Percentiles rank a stretch among this genome's conserved stretches.
Evolutionary conservation across 257 asterid species (phyloP).

Genomic region (Mitragyna speciosa): DNA sequence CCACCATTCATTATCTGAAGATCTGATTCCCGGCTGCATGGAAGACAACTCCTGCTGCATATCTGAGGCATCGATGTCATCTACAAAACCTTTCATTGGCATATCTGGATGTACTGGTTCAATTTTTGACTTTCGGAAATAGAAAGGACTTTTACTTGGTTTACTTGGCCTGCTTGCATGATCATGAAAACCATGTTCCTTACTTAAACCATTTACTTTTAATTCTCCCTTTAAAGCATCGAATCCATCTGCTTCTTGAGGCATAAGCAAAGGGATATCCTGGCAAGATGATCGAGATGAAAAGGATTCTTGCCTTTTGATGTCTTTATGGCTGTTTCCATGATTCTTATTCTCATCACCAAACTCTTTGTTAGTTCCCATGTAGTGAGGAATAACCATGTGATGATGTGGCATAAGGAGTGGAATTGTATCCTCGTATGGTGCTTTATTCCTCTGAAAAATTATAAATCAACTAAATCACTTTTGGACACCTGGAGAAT

Average conservation of each 20-base stretch:
- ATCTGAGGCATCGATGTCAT: slow-evolving; percentile 49
- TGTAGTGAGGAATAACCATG: slow-evolving; percentile 97
- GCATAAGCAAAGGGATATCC: slow-evolving; percentile 90
- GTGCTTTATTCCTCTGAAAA: slow-evolving; percentile 88
- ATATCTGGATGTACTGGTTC: slow-evolving; percentile 63
- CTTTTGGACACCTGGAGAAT: background rate
- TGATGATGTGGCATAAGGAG: slow-evolving; percentile 95
- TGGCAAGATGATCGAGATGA: slow-evolving; percentile 68
- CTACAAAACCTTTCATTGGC: slow-evolving; percentile 93
- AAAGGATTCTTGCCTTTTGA: slow-evolving; percentile 54
- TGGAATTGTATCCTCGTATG: slow-evolving; percentile 80
- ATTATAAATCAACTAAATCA: slow-evolving; percentile 30
- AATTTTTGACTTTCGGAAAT: slow-evolving; percentile 62
- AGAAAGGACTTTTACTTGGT: slow-evolving; percentile 62
- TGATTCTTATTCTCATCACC: slow-evolving; percentile 34
- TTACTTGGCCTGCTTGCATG: slow-evolving; percentile 58
- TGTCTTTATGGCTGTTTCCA: slow-evolving; percentile 28
- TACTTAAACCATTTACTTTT: slow-evolving; percentile 40
- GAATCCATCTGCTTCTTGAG: slow-evolving; percentile 75
- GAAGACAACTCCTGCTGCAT: slow-evolving; percentile 49
- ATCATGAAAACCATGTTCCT: slow-evolving; percentile 44
- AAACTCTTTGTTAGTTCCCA: slow-evolving; percentile 58
- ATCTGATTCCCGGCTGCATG: slow-evolving; percentile 44
- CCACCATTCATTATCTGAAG: slow-evolving; percentile 76
- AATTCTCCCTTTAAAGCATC: slow-evolving; percentile 51